Percentiles rank a stretch among this genome's conserved stretches.
These are phyloP conservation scores for Circinella umbellata DNA, from an alignment of 371 early-diverging fungal species.

Conservation along the genomic window DNA sequence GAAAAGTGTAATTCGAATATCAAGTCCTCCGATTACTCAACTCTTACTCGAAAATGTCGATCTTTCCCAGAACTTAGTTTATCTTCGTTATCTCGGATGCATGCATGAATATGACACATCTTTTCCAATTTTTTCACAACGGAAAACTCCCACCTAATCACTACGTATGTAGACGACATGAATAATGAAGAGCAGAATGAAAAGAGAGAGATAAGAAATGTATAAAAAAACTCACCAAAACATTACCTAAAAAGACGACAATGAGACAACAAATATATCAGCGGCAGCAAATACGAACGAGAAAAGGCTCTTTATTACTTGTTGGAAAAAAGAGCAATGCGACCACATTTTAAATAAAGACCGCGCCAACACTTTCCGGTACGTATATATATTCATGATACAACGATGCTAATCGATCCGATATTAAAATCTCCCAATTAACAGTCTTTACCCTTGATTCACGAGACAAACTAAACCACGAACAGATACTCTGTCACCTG, in stretches of 20 bases:
- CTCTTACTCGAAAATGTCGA: neutral
- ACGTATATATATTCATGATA: no score
- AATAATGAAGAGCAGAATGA: neutral
- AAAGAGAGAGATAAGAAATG: no score
- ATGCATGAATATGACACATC: neutral
- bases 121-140: neutral
- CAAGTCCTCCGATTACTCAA: neutral
- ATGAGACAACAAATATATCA: neutral
- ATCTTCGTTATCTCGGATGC: neutral
- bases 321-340: neutral
- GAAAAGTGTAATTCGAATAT: neutral
- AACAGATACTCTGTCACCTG: neutral
- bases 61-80: neutral
- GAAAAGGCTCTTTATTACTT: neutral
- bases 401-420: neutral
- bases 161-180: neutral
- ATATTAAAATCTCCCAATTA: slow-evolving; percentile 3
- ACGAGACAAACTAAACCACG: neutral
- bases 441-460: neutral
- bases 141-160: no score
- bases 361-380: neutral
- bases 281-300: neutral
- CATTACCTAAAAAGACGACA: neutral
- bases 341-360: neutral
- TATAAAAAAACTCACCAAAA: neutral